phyloP scores from a whole-genome alignment of 306 rosid species.

The Malus fusca region DNA sequence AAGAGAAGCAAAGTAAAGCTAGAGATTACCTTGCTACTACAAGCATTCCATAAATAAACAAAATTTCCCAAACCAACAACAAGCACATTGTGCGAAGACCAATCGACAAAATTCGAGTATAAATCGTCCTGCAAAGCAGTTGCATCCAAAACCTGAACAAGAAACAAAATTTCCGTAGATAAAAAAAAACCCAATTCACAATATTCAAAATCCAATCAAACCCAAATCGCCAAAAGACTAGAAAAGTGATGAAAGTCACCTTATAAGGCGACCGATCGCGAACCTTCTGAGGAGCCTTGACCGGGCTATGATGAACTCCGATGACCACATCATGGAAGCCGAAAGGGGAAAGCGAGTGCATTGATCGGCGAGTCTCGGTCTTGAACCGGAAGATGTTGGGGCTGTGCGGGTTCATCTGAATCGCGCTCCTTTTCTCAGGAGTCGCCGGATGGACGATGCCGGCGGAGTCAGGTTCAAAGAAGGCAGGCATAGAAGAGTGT shows the following conservation, averaged over 20 bases:
- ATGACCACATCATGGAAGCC: conserved; percentile 59
- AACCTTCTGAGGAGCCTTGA: conserved; percentile 79
- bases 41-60: conserved; percentile 90
- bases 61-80: conserved; percentile 94
- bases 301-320: conserved; percentile 54
- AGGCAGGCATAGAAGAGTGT: conserved; percentile 61
- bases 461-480: conserved; percentile 60
- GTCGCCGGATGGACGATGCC: conserved; percentile 53
- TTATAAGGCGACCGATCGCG: conserved; percentile 75
- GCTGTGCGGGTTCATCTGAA: conserved; percentile 42
- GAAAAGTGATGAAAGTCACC: conserved; percentile 28
- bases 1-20: not conserved
- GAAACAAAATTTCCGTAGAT: not conserved
- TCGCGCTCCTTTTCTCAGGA: conserved; percentile 46
- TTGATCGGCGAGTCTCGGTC: conserved; percentile 26
- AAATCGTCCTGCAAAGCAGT: conserved; percentile 95
- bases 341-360: too few relatives aligned
- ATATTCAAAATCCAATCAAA: not conserved
- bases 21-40: conserved; percentile 66
- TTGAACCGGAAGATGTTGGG: conserved; percentile 82
- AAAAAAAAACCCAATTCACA: conserved; percentile 3
- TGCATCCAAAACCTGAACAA: conserved; percentile 76
- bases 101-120: conserved; percentile 89
- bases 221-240: not conserved
- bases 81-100: conserved; percentile 90